Evolutionary conservation across 1,284 basidiomycete genomes (phyloP).

Genomic region (Cystobasidium sp.): DNA sequence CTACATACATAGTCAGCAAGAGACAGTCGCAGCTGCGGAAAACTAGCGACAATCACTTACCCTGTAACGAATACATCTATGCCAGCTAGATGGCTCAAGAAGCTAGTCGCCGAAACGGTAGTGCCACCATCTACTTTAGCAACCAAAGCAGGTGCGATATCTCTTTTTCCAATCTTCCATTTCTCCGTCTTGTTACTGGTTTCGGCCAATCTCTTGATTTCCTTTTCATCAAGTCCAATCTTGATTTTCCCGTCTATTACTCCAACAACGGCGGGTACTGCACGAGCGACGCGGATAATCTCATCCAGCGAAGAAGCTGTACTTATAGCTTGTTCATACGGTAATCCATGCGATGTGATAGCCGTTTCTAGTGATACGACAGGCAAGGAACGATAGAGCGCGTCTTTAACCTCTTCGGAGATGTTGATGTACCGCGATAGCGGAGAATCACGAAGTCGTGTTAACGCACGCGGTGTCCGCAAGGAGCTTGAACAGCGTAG

Average conservation of each 20-base stretch:
- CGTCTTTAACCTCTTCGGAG: constrained; percentile 72
- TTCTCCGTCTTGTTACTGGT: constrained; percentile 52
- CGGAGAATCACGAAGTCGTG: constrained; percentile 7
- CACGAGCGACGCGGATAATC: constrained; percentile 76
- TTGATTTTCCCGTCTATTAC: constrained; percentile 81
- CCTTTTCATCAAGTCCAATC: constrained; percentile 72
- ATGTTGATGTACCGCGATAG: constrained; percentile 46
- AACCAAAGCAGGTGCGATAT: constrained; percentile 68
- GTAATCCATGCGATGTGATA: constrained; percentile 80
- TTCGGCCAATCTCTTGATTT: constrained; percentile 76
- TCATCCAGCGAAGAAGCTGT: constrained; percentile 75
- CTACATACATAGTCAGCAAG: constrained; percentile 46
- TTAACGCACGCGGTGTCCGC: background rate
- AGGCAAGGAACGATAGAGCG: constrained; percentile 63
- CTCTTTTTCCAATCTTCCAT: constrained; percentile 81
- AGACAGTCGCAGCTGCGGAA: background rate
- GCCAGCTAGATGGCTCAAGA: constrained; percentile 77
- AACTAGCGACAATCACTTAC: constrained; percentile 1
- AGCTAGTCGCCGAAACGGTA: constrained; percentile 86
- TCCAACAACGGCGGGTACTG: constrained; percentile 88
- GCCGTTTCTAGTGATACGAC: constrained; percentile 70
- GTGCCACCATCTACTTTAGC: constrained; percentile 73
- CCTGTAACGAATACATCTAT: constrained; percentile 61
- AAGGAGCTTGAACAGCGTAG: background rate
- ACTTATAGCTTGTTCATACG: constrained; percentile 57